phyloP scores from a whole-genome alignment of 2,329 filamentous ascomycete species.

The Paecilomyces fulvus region DNA sequence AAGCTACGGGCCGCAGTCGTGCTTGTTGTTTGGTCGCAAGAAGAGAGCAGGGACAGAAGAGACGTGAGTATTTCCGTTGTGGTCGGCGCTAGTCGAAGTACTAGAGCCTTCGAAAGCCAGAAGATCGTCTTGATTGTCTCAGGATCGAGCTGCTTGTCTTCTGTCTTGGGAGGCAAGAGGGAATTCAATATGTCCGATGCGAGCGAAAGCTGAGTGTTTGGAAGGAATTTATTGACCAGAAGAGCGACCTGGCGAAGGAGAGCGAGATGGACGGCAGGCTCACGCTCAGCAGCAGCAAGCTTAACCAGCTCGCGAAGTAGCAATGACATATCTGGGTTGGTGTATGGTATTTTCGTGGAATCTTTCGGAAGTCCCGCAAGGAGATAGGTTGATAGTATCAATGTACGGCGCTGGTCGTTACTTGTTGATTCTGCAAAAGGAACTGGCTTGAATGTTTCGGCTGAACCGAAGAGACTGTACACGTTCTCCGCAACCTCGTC shows the following conservation, averaged over 20 bases:
- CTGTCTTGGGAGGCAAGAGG: constrained; percentile 16
- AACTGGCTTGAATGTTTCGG: constrained; percentile 25
- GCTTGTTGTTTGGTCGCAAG: constrained; percentile 40
- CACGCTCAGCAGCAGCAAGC: constrained; percentile 21
- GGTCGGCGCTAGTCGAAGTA: constrained; percentile 44
- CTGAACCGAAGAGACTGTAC: constrained; percentile 44
- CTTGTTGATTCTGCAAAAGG: constrained; percentile 23
- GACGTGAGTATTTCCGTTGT: constrained; percentile 44
- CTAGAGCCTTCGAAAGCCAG: constrained; percentile 52
- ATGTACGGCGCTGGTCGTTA: constrained; percentile 34
- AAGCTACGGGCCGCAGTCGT: constrained; percentile 49
- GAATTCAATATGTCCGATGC: constrained; percentile 24
- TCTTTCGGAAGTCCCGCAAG: constrained; percentile 44
- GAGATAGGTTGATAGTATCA: constrained; percentile 51
- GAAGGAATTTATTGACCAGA: constrained; percentile 34
- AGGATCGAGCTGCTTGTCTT: constrained; percentile 19
- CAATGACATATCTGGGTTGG: constrained; percentile 20
- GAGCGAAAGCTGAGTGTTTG: constrained; percentile 22
- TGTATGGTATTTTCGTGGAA: constrained; percentile 21
- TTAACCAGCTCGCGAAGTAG: constrained; percentile 29
- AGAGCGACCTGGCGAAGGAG: constrained; percentile 35
- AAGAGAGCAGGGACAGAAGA: constrained; percentile 38
- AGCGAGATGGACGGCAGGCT: constrained; percentile 30
- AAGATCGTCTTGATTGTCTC: constrained; percentile 49
- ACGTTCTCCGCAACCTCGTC: constrained; percentile 44